phyloP scores from a whole-genome alignment of 75 land plant species.

The Cryptomeria japonica region DNA sequence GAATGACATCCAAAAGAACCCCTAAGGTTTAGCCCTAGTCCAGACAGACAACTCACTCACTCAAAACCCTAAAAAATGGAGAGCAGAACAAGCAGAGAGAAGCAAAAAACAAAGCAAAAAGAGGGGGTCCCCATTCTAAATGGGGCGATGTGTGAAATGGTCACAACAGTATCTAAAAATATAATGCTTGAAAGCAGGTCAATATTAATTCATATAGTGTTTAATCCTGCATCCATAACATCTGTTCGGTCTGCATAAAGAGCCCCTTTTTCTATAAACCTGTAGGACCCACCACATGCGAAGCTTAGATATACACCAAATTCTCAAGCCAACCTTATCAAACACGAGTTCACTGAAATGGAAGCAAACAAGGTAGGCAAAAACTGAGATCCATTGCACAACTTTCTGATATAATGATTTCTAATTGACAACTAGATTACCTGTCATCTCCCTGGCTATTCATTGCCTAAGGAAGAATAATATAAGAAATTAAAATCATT shows the following conservation, averaged over 20 bases:
- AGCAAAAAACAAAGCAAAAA: too few species aligned
- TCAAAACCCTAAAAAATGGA: too few species aligned
- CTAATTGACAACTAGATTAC: constrained; percentile 33
- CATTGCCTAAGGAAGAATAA: constrained; percentile 58
- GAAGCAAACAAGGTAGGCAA: constrained; percentile 62
- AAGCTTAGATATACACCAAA: constrained; percentile 54
- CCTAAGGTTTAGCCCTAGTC: too few species aligned
- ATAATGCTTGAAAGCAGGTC: constrained; percentile 50
- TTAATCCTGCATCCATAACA: constrained; percentile 13
- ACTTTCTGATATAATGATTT: constrained; percentile 72
- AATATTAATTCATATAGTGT: constrained; percentile 64
- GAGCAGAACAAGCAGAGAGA: too few species aligned
- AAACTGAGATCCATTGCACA: constrained; percentile 50
- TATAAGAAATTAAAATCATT: constrained; percentile 25
- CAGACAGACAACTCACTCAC: too few species aligned
- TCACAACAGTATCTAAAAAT: too few species aligned
- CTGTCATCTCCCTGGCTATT: constrained; percentile 60
- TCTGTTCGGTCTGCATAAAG: constrained; percentile 55
- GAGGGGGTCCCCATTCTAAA: too few species aligned
- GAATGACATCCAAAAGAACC: too few species aligned
- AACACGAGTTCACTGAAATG: constrained; percentile 69
- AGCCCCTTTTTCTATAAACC: constrained; percentile 47
- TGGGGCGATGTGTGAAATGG: too few species aligned
- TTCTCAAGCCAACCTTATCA: constrained; percentile 29
- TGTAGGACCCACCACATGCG: constrained; percentile 48